Base-by-base conservation (phyloP, 495 filamentous ascomycete genomes). In the Aspergillus sclerotioniger region DNA sequence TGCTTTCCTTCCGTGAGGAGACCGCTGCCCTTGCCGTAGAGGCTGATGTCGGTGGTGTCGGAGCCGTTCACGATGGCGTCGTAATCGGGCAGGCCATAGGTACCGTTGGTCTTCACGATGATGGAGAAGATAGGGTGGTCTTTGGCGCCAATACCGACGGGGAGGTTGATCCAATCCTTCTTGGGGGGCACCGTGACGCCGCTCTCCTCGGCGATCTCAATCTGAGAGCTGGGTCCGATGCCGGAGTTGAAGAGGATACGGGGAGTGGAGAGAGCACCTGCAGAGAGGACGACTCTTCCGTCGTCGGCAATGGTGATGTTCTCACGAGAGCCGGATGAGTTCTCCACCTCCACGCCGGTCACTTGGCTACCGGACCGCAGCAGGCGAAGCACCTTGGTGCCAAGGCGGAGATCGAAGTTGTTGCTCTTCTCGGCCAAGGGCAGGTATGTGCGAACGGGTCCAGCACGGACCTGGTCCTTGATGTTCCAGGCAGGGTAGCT, bases 81-180 rank as follows among this genome's bases (percentile, higher is more conserved):
- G 59, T 84, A 88, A 75, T 89, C 84, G 59, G 87, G 87, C 60
- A 84, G 76, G 8, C 73, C 75, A 29, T 88, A 80, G 51, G 79
- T 73, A 44, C 81, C 80, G 60, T 89, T 84, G 39, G 76, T 79
- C 57, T 90, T 78, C n/a, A 67, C 61, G 52, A 86, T 79, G 16
- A 84, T 76, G 64, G 88, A 82, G 59, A 89, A 90, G 69, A 89
- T 88, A 56, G 84, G 77, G 69, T 92, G 88, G 66, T 91, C 89
- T 58, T 85, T 82, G 43, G 91, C 68, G 65, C 89, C 90, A 64
- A 87, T 79, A 21, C 89, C 89, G 17, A 92, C 88, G 19, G 89
- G 89, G 15, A 89, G 76, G 59, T 84, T 75, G 65, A 92, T 87
- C 88, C 88, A 91, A 16, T 82, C 63, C 1, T 68, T 61, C 76